Base-by-base conservation (phyloP, 306 rosid species). In the Acmispon strigosus region DNA sequence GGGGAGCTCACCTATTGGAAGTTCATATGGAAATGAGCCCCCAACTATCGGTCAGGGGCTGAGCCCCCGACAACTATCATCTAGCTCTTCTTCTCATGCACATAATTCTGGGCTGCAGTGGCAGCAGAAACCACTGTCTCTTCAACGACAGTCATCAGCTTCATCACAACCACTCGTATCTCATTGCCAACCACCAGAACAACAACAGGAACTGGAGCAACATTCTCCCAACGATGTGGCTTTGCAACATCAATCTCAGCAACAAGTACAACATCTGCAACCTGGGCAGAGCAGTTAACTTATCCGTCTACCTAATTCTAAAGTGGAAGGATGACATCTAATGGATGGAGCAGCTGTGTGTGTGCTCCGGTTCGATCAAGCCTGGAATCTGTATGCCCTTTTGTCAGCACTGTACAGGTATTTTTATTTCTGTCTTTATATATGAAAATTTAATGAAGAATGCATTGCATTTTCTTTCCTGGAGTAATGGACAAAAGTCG, bases 391-490 rank as follows among this genome's bases (percentile, higher is more conserved):
- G 63, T 81, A 84, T 84, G 87, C 92, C 85, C 92, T 78, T 87
- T 82, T 71, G 69, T 80, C 84, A 83, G 88, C 88, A 76, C 75
- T 87, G 97, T 89, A 91, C 96, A 94, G 99, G 99, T 94, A 88
- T 53, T 74, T 80, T 47, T 60, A 45, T 70, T n/a, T 56, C 9
- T 64, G 67, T 36, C 14, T 57, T 55, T 56, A 63, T 73, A 42
- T 60, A 12, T 57, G 22, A 50, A 70, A 51, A 20, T 73, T 54
- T 73, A 42, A 29, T 56, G n/a, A 32, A 45, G 14, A 17, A 27
- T 55, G 29, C 61, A 36, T 50, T 54, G 12, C 61, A 27, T 39
- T 66, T 65, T 16, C 48, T 75, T 70, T 34, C 10, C 14, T 48
- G 41, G 49, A 8, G 63, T 20, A 15, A 5, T 34, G 54, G 69